phyloP scores from a whole-genome alignment of 2,329 filamentous ascomycete species.

The Pyrenophora teres region DNA sequence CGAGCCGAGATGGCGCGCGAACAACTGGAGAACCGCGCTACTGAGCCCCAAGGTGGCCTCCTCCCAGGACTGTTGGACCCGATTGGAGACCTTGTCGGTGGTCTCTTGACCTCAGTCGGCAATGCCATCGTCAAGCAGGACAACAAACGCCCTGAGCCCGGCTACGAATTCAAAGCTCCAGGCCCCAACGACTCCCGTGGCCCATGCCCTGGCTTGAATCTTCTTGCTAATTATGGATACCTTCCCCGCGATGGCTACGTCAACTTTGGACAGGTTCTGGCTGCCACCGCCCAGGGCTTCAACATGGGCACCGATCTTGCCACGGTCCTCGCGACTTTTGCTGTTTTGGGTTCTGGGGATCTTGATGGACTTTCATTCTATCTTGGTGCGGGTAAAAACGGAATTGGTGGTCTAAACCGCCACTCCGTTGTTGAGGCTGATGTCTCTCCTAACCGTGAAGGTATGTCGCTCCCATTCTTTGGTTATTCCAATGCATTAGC shows the following conservation, averaged over 20 bases:
- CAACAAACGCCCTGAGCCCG: constrained; percentile 29
- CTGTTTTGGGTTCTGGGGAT: constrained; percentile 27
- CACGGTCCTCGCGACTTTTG: constrained; percentile 38
- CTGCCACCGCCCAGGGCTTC: constrained; percentile 25
- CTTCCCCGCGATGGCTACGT: constrained; percentile 52
- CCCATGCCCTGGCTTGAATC: constrained; percentile 59
- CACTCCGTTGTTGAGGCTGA: constrained; percentile 51
- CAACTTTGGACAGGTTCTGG: constrained; percentile 21
- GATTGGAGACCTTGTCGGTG: constrained; percentile 15
- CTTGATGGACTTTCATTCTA: constrained; percentile 27
- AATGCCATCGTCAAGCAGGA: constrained; percentile 18
- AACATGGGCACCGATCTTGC: constrained; percentile 35
- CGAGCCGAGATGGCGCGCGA: constrained; percentile 16
- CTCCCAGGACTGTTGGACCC: constrained; percentile 7
- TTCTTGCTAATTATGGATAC: constrained; percentile 58
- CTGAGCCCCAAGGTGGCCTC: constrained; percentile 10
- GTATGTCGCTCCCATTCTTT: constrained; percentile 38
- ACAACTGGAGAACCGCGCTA: constrained; percentile 8
- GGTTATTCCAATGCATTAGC: constrained; percentile 4
- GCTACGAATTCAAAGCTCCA: constrained; percentile 23
- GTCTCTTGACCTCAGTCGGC: constrained; percentile 26
- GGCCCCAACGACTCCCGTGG: constrained; percentile 29
- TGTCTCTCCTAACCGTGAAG: constrained; percentile 37
- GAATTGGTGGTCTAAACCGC: constrained; percentile 39
- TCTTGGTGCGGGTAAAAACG: constrained; percentile 25